These are phyloP conservation scores for Carex pumila DNA, from an alignment of 176 grass and related monocot species.

Conservation along the genomic window DNA sequence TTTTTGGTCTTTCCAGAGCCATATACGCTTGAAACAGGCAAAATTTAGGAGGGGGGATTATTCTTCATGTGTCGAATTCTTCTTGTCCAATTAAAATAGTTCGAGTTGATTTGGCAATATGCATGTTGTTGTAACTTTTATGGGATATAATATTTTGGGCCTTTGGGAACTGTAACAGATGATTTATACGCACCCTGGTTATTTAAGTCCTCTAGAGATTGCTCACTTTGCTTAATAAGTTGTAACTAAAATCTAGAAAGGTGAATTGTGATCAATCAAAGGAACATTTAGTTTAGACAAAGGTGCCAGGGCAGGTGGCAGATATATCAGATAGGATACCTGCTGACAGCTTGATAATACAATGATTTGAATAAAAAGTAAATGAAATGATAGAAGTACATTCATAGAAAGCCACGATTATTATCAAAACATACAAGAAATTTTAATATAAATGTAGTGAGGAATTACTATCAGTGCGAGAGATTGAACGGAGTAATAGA, in stretches of 20 bases:
- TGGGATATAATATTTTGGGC: neutral
- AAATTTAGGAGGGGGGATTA: neutral
- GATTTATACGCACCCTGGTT: neutral
- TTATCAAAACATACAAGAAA: too few species aligned
- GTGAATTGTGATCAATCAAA: neutral
- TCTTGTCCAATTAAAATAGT: neutral
- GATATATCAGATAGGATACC: neutral
- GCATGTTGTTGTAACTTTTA: constrained; percentile 18
- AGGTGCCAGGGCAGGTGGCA: neutral
- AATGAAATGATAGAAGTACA: neutral
- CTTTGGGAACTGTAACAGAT: constrained; percentile 7
- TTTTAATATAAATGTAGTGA: neutral
- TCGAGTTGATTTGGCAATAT: constrained; percentile 20
- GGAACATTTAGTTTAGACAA: neutral
- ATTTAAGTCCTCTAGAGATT: constrained; percentile 17
- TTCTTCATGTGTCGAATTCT: neutral
- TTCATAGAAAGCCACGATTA: neutral
- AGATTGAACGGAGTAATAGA: too few species aligned
- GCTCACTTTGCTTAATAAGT: neutral
- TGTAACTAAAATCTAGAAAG: neutral
- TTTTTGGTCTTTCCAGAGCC: neutral
- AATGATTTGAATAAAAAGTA: neutral
- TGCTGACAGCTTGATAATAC: neutral
- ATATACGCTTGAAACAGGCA: neutral
- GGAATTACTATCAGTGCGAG: too few species aligned